Percentiles rank a stretch among this genome's conserved stretches.
Evolutionary conservation across 305 asterid genomes (phyloP).

Genomic region (Fraxinus sp.): DNA sequence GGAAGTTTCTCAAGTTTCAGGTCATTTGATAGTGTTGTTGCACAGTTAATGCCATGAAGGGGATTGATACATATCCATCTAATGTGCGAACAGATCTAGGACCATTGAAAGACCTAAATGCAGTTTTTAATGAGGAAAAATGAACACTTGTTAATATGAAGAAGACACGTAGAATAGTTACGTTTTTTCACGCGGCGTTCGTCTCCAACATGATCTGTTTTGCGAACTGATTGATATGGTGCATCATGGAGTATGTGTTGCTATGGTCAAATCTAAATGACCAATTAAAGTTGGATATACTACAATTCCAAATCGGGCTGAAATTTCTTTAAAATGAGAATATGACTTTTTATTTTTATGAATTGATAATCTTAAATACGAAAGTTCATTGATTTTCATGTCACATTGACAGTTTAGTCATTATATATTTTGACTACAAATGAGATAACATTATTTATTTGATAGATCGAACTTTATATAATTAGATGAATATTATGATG

Average conservation of each 20-base stretch:
- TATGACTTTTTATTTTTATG: background rate
- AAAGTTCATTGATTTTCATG: background rate
- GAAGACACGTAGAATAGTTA: background rate
- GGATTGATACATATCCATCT: background rate
- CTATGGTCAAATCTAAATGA: background rate
- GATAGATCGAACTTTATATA: background rate
- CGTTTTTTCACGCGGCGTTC: background rate
- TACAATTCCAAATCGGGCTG: background rate
- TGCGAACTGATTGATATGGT: background rate
- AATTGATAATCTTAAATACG: background rate
- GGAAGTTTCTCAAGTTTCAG: background rate
- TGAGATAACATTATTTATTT: background rate
- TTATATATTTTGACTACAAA: too few relatives aligned
- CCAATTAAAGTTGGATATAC: background rate
- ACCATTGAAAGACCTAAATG: background rate
- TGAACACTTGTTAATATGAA: background rate
- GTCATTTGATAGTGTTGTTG: background rate
- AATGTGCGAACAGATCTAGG: background rate
- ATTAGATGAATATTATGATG: background rate
- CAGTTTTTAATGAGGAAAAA: too few relatives aligned
- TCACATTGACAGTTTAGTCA: background rate
- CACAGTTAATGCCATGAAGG: background rate
- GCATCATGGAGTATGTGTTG: background rate
- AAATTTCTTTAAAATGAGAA: background rate
- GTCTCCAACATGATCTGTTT: background rate